Evolutionary conservation across 176 grass and related monocot genomes (phyloP).

Genomic region (Poa annua): DNA sequence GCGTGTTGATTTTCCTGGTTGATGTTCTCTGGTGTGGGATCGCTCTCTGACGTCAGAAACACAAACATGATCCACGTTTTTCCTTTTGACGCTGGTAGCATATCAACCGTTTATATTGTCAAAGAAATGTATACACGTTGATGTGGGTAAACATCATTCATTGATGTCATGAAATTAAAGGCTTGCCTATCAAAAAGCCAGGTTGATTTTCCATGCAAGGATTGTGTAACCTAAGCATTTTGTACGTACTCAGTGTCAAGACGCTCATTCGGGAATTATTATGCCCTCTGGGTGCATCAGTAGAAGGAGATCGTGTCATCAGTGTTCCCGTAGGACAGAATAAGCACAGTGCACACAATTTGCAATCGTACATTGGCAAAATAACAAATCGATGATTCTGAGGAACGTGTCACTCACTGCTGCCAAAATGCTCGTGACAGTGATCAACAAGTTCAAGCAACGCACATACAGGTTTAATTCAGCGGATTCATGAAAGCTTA

Average conservation of each 20-base stretch:
- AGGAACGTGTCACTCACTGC: background rate
- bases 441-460: background rate
- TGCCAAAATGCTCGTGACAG: background rate
- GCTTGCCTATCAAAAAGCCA: background rate
- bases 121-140: background rate
- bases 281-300: background rate
- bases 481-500: background rate
- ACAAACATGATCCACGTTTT: background rate
- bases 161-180: background rate
- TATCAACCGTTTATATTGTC: background rate
- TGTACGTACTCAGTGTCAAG: background rate
- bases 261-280: background rate
- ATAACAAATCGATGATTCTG: background rate
- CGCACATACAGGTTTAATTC: background rate
- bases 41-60: background rate
- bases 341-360: background rate
- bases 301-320: background rate
- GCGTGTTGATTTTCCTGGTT: background rate
- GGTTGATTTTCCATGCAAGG: background rate
- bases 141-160: background rate
- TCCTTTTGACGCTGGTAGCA: background rate
- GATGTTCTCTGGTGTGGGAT: background rate
- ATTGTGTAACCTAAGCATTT: background rate
- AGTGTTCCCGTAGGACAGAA: background rate
- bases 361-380: background rate